These are phyloP conservation scores for Phytophthora capsici DNA, from an alignment of 352 stramenopile species.

Conservation along the genomic window DNA sequence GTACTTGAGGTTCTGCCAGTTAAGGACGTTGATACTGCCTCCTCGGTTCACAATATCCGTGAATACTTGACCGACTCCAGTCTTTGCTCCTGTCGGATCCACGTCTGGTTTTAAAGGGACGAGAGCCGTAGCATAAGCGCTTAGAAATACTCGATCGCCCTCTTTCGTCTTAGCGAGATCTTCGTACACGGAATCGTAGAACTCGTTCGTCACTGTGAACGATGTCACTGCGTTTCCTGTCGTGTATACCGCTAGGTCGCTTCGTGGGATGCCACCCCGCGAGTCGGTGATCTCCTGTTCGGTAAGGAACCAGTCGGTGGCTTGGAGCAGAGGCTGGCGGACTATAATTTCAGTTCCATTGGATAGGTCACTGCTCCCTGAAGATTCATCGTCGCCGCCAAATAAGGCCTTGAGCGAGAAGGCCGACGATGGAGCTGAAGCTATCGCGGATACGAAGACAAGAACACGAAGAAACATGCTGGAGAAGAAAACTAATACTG, in stretches of 20 bases:
- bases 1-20: slow-evolving; percentile 62
- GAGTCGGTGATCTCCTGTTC: slow-evolving; percentile 55
- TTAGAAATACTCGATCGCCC: slow-evolving; percentile 45
- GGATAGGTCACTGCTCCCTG: slow-evolving; percentile 1
- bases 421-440: neutral
- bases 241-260: slow-evolving; percentile 40
- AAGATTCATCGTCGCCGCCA: neutral
- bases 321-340: slow-evolving; percentile 50
- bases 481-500: neutral
- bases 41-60: slow-evolving; percentile 39
- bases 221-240: slow-evolving; percentile 49
- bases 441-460: neutral
- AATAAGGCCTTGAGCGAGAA: slow-evolving; percentile 5
- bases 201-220: slow-evolving; percentile 50
- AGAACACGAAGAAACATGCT: slow-evolving; percentile 5
- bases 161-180: slow-evolving; percentile 41
- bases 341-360: slow-evolving; percentile 36
- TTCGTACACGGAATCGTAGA: slow-evolving; percentile 52
- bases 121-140: slow-evolving; percentile 52
- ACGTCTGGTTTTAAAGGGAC: slow-evolving; percentile 50
- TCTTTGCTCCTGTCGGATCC: slow-evolving; percentile 25
- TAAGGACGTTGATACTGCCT: slow-evolving; percentile 55
- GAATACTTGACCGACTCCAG: slow-evolving; percentile 43
- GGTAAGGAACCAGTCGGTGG: slow-evolving; percentile 60
- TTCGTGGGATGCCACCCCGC: slow-evolving; percentile 47